Percentiles rank a stretch among this genome's conserved stretches.
Evolutionary conservation across 176 grass and related monocot species (phyloP).

Genomic region (Raddia distichophylla): DNA sequence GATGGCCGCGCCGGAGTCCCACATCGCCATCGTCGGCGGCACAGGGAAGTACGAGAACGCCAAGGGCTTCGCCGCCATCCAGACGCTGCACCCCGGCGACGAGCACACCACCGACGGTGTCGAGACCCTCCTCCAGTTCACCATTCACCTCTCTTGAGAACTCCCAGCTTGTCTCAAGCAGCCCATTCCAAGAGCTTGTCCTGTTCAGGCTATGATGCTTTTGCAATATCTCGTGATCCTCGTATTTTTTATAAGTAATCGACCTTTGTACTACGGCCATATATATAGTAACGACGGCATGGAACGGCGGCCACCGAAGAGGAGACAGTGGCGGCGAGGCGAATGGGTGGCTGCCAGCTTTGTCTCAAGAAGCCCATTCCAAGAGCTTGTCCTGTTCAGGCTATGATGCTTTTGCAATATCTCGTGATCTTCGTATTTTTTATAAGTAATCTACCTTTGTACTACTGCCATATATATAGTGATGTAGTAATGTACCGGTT

Average conservation of each 20-base stretch:
- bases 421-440: not conserved
- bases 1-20: conserved; percentile 54
- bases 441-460: too few relatives aligned
- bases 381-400: not conserved
- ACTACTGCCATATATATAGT: conserved; percentile 15
- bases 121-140: conserved; percentile 72
- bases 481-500: not conserved
- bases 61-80: conserved; percentile 65
- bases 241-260: not conserved
- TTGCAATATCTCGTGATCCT: not conserved
- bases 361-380: not conserved
- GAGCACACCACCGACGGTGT: conserved; percentile 63
- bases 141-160: conserved; percentile 57
- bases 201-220: conserved; percentile 25
- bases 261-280: not conserved
- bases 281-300: not conserved
- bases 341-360: not conserved
- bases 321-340: too few relatives aligned
- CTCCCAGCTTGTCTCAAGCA: not conserved
- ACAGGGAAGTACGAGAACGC: conserved; percentile 77
- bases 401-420: conserved; percentile 24
- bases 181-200: not conserved
- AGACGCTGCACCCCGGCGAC: conserved; percentile 54
- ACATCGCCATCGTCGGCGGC: conserved; percentile 69
- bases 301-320: too few relatives aligned